Evolutionary conservation across 2,329 filamentous ascomycete genomes (phyloP).

Genomic region (Nothophaeocryptopus gaeumannii): DNA sequence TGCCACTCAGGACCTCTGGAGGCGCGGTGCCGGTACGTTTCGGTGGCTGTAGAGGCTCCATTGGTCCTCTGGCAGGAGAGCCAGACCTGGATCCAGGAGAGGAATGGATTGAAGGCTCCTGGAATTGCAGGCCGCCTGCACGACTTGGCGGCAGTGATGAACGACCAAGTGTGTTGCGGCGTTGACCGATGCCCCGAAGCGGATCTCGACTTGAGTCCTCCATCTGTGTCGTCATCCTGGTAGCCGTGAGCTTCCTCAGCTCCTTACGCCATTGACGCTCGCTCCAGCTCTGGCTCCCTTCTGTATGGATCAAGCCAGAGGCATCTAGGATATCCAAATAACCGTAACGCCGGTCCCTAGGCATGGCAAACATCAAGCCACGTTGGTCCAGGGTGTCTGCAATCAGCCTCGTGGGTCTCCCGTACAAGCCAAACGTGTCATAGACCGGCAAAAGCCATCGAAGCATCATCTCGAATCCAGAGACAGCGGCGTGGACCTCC

Average conservation of each 20-base stretch:
- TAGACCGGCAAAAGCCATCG: constrained; percentile 90
- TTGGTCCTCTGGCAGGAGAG: constrained; percentile 37
- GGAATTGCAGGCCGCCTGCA: constrained; percentile 41
- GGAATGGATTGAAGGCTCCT: constrained; percentile 43
- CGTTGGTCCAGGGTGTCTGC: constrained; percentile 82
- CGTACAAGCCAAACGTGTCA: constrained; percentile 89
- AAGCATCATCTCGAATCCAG: constrained; percentile 92
- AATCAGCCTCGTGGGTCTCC: constrained; percentile 79
- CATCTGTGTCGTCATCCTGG: constrained; percentile 60
- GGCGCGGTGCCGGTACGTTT: constrained; percentile 47
- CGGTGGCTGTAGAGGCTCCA: constrained; percentile 29
- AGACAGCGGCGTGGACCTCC: constrained; percentile 85
- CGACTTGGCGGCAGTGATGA: constrained; percentile 36
- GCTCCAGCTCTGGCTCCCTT: constrained; percentile 73
- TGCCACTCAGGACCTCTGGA: constrained; percentile 28
- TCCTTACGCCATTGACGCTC: constrained; percentile 87
- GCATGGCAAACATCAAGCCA: constrained; percentile 98
- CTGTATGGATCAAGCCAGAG: constrained; percentile 70
- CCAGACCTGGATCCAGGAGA: constrained; percentile 45
- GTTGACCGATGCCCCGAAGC: constrained; percentile 33
- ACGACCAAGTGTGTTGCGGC: constrained; percentile 43
- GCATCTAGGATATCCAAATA: constrained; percentile 90
- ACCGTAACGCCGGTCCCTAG: constrained; percentile 79
- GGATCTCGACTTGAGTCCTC: constrained; percentile 19
- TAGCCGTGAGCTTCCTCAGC: constrained; percentile 82